Conservation (phyloP, 106 monocot species). For the Acorus calamus region DNA sequence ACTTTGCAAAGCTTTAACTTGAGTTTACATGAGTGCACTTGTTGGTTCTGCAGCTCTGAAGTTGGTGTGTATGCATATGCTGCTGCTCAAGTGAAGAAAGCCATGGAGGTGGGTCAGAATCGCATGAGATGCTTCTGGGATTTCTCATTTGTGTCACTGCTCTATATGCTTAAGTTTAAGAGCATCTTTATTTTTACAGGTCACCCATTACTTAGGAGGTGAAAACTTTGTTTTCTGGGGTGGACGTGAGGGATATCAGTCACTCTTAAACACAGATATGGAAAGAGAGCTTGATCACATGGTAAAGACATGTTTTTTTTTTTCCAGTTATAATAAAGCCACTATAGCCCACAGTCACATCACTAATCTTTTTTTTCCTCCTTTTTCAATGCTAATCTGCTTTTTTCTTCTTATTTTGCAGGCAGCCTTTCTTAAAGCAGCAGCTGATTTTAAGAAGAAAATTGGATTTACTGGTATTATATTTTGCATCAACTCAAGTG, state of each 20-base stretch:
- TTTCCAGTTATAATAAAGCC: not conserved
- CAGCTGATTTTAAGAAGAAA: constrained; percentile 90
- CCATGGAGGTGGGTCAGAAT: constrained; percentile 63
- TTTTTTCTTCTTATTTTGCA: constrained; percentile 9
- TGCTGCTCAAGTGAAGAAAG: constrained; percentile 97
- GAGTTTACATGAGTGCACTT: not conserved
- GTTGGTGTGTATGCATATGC: constrained; percentile 91
- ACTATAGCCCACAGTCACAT: not conserved
- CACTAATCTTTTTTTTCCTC: constrained; percentile 1
- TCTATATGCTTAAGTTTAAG: too few relatives aligned
- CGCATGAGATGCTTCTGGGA: not conserved
- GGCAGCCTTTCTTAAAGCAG: constrained; percentile 90
- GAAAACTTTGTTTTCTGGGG: constrained; percentile 99
- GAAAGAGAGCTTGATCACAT: constrained; percentile 92
- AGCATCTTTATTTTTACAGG: constrained; percentile 22
- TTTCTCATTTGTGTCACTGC: not conserved
- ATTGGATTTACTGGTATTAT: constrained; percentile 83
- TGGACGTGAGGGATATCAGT: constrained; percentile 93
- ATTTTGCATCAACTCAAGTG: not conserved
- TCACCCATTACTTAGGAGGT: constrained; percentile 90
- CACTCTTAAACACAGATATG: constrained; percentile 97
- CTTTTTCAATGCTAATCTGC: not conserved
- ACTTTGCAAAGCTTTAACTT: not conserved
- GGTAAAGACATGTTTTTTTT: constrained; percentile 28
- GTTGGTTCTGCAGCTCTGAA: constrained; percentile 53